Base-by-base conservation (phyloP, 257 asterid genomes). In the Forsythia suspensa region DNA sequence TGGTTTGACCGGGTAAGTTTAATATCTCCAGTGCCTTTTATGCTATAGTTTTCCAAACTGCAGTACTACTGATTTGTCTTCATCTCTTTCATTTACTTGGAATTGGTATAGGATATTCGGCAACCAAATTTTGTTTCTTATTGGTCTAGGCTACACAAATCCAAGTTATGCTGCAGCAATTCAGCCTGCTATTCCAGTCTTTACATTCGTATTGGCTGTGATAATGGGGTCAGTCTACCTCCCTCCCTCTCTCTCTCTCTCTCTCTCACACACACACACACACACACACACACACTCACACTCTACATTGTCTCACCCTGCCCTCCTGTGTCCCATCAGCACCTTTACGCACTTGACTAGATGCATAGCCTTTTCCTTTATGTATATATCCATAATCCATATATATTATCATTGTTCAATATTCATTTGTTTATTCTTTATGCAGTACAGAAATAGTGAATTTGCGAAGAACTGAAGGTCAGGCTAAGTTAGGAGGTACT, bases 121-220 rank as follows among this genome's bases (percentile, higher is more conserved):
- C 51, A 96, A 94, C 85, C 98, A 96, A 73, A 95, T 96, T 79
- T 84, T 96, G 89, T 96, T 96, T 89, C 96, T 96, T 74, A 63
- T 92, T 75, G 99, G 99, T 70, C 99, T 96, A 74, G 97, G 94
- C 81, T 94, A 92, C 89, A 96, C 99, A 8, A 96, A 89, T 88
- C 98, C 99, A 43, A 79, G 95, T 46, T 96, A 96, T 74, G 99
- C 99, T 84, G 96, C 99, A 76, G 99, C 98, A 36, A 85, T 92
- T 76, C 99, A 95, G 83, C 99, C 99, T 41, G 83, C 99, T 48
- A 92, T 94, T 81, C 99, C 99, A 80, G 99, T 96, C 80, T 96
- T 96, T 52, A 96, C 99, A 52, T 94, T 94, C 83, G 82, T 94
- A 78, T 89, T 96, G 80, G 94, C 99, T 73, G 91, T 90, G 20